Conservation (phyloP, 306 rosid species). For the Prunus mongolica region DNA sequence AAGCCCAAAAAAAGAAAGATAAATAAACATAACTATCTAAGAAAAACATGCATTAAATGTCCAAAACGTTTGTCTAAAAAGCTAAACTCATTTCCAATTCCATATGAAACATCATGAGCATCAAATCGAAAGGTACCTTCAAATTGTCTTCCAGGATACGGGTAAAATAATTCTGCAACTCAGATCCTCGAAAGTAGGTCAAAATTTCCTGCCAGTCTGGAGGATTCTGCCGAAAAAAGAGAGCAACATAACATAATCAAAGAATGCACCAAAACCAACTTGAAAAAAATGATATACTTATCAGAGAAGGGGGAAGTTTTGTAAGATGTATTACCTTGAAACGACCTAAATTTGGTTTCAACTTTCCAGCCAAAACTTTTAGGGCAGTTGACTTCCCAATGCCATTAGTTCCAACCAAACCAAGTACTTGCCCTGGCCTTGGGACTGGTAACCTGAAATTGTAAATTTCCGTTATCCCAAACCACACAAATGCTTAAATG, state of each 20-base stretch:
- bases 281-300: not conserved
- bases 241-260: not conserved
- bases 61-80: not conserved
- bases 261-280: not conserved
- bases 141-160: constrained; percentile 88
- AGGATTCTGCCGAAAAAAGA: constrained; percentile 54
- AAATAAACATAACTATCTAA: too few relatives aligned
- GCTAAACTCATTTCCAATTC: not conserved
- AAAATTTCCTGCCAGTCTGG: constrained; percentile 97
- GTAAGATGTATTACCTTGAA: constrained; percentile 52
- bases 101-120: not conserved
- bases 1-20: too few relatives aligned
- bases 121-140: constrained; percentile 43
- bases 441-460: constrained; percentile 80
- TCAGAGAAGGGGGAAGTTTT: not conserved
- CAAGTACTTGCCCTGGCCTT: constrained; percentile 82
- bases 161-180: constrained; percentile 88
- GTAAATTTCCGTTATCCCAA: constrained; percentile 14
- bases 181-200: constrained; percentile 89
- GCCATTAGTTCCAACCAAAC: constrained; percentile 85
- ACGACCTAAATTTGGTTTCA: constrained; percentile 82
- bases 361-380: constrained; percentile 71
- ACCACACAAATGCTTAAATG: not conserved
- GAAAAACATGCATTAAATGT: too few relatives aligned
- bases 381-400: constrained; percentile 89